Base-by-base conservation (phyloP, 2,329 filamentous ascomycete species). In the Ophiognomonia clavigignenti-juglandacearum region DNA sequence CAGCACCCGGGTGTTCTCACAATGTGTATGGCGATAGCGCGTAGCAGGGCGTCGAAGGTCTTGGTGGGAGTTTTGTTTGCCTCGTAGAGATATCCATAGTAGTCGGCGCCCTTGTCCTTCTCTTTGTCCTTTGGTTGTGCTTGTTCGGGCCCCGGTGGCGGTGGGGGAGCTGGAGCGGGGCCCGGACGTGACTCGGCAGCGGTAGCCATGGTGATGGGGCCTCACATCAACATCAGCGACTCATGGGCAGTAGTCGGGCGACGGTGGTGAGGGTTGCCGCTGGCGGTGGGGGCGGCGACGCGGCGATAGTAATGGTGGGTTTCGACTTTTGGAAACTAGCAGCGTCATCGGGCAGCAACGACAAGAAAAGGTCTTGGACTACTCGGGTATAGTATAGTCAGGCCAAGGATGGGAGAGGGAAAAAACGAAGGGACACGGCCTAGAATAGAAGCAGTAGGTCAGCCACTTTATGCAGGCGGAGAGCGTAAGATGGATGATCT, bases 51-150 rank as follows among this genome's bases (percentile, higher is more conserved):
- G 63, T 86, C 77, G 23, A 91, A 74, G 37, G 83, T 63, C 43
- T 77, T 76, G 4, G 84, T 83, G 5, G 86, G 80, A 39, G 76
- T 78, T 64, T 88, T 88, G 63, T 86, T 74, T 29, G 70, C 65
- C 54, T 82, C 76, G 59, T 86, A 87, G 58, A 91, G 73, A 62
- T 85, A 83, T 40, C 79, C 78, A 67, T 87, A 88, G 55, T 70
- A 76, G 41, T 59, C 49, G 41, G 26, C 10, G 5, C n/a, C n/a
- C n/a, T n/a, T n/a, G n/a, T n/a, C n/a, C n/a, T 39, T 29, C 44
- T 41, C 22, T 7, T 39, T 29, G 42, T 41, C 22, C 52, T 56
- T 50, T 46, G 53, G 35, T 43, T 59, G 29, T 57, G 34, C 37
- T 9, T 29, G 43, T 14, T 60, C 57, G 38, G 52, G 20, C 36